These are phyloP conservation scores for Cytospora paraplurivora DNA, from an alignment of 2,329 filamentous ascomycete genomes.

Conservation along the genomic window DNA sequence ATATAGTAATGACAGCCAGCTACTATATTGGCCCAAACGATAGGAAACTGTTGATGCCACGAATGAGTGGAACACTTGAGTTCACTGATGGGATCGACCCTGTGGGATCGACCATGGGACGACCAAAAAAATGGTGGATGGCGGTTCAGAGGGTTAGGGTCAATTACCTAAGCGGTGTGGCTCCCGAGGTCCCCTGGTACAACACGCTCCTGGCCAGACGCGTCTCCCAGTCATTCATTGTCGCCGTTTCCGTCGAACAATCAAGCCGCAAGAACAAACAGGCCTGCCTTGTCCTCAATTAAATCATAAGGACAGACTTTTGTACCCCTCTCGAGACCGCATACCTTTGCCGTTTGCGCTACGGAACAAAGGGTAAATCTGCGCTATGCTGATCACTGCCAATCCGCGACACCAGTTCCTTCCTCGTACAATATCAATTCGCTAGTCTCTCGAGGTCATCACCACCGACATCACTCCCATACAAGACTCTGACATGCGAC, in stretches of 20 bases:
- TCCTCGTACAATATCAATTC: slow-evolving; percentile 10
- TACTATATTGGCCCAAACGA: too few species aligned
- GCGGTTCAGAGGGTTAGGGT: neutral
- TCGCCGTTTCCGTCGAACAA: slow-evolving; percentile 15
- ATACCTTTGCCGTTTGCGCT: slow-evolving; percentile 15
- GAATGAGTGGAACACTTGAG: too few species aligned
- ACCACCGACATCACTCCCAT: slow-evolving; percentile 9
- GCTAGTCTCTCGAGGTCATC: slow-evolving; percentile 20
- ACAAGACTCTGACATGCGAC: slow-evolving; percentile 12
- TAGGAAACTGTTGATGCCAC: too few species aligned
- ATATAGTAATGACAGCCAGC: too few species aligned
- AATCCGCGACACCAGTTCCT: slow-evolving; percentile 13
- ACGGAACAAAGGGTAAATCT: slow-evolving; percentile 12
- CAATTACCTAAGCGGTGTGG: neutral
- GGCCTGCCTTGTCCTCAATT: neutral
- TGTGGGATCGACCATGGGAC: too few species aligned
- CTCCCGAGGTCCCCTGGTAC: slow-evolving; percentile 1
- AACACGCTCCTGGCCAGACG: slow-evolving; percentile 20
- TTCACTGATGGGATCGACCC: too few species aligned
- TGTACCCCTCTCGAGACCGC: neutral
- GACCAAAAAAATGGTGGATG: neutral
- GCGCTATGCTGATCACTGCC: slow-evolving; percentile 19
- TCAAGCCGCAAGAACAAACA: slow-evolving; percentile 7
- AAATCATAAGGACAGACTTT: slow-evolving; percentile 7
- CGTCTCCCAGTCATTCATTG: slow-evolving; percentile 8